phyloP scores from a whole-genome alignment of 73 alveolate genomes.

The Diophrys appendiculata region DNA sequence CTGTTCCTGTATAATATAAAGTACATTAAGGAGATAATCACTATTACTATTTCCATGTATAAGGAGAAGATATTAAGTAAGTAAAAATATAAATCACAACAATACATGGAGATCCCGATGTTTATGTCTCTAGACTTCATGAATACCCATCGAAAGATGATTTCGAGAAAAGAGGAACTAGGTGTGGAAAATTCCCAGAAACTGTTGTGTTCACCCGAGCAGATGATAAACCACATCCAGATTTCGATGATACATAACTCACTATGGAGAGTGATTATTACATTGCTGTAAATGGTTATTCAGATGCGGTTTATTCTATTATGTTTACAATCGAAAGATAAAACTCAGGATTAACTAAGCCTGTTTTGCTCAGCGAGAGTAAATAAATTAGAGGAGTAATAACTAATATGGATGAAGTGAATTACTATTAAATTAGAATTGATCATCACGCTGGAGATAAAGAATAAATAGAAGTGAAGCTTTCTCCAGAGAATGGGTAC shows the following conservation, averaged over 20 bases:
- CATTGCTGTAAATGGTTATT: conserved; percentile 47
- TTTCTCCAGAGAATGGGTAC: background rate
- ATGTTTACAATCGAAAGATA: conserved; percentile 24
- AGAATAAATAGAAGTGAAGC: background rate
- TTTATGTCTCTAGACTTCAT: conserved; percentile 16
- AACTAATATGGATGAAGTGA: background rate
- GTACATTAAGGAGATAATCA: background rate
- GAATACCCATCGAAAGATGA: conserved; percentile 11
- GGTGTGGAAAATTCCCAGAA: conserved; percentile 31
- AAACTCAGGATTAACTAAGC: conserved; percentile 3
- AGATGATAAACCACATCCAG: background rate
- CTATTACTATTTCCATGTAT: conserved; percentile 7
- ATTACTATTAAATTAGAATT: background rate
- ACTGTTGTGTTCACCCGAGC: background rate
- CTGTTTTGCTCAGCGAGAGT: conserved; percentile 2
- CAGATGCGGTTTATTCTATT: conserved; percentile 27
- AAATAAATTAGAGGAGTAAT: conserved; percentile 13
- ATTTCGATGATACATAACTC: background rate
- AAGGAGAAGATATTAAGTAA: background rate
- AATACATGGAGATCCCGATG: conserved; percentile 47
- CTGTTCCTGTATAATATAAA: background rate
- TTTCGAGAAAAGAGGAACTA: conserved; percentile 11
- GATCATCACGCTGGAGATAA: background rate
- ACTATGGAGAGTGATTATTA: conserved; percentile 44
- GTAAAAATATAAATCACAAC: conserved; percentile 19